These are phyloP conservation scores for Sarocladiaceae sp. DNA, from an alignment of 2,329 filamentous ascomycete species.

Conservation along the genomic window DNA sequence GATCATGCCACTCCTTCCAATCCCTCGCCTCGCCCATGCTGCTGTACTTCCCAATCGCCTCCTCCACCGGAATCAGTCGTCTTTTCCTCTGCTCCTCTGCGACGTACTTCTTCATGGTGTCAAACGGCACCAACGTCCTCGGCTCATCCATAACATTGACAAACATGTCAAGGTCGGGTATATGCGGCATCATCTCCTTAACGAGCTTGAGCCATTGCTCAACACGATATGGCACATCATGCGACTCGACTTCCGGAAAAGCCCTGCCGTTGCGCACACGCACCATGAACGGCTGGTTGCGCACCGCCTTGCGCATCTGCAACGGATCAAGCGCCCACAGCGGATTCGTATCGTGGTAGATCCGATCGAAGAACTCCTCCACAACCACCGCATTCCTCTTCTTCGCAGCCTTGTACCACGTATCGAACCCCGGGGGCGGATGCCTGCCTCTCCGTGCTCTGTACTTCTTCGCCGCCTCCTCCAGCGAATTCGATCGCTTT, in stretches of 20 bases:
- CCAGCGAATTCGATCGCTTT: constrained; percentile 41
- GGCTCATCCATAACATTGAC: constrained; percentile 61
- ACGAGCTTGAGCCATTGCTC: constrained; percentile 44
- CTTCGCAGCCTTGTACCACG: constrained; percentile 50
- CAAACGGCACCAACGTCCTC: constrained; percentile 52
- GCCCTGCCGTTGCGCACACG: constrained; percentile 40
- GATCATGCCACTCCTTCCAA: constrained; percentile 32
- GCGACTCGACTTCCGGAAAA: constrained; percentile 20
- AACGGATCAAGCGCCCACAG: constrained; percentile 50
- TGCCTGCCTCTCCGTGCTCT: constrained; percentile 50
- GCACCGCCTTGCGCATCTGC: constrained; percentile 31
- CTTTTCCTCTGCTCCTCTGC: constrained; percentile 39
- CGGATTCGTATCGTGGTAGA: constrained; percentile 55
- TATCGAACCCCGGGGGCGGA: constrained; percentile 56
- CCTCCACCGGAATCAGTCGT: constrained; percentile 27
- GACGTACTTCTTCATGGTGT: constrained; percentile 47
- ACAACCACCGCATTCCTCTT: constrained; percentile 47
- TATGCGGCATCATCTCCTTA: constrained; percentile 40
- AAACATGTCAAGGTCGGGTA: constrained; percentile 62
- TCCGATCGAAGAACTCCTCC: constrained; percentile 59
- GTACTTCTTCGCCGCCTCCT: constrained; percentile 49
- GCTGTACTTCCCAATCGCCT: constrained; percentile 24
- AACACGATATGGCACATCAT: constrained; percentile 34
- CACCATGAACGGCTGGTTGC: constrained; percentile 37
- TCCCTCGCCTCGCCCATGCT: constrained; percentile 31